Conservation (phyloP, 75 land plant genomes). For the Pinus albicaulis region DNA sequence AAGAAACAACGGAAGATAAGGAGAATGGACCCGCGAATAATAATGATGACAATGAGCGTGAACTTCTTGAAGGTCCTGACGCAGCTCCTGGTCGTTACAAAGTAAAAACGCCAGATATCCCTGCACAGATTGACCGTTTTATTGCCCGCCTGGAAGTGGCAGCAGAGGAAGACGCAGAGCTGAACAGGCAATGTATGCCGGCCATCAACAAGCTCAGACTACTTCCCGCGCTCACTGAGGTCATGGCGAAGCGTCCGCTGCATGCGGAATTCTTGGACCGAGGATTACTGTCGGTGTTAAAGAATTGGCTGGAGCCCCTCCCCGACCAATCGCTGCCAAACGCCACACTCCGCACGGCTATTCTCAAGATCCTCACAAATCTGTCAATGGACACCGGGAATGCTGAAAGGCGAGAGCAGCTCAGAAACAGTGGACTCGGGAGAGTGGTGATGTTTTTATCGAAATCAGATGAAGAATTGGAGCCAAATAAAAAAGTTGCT, state of each 20-base stretch:
- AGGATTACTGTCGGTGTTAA: constrained; percentile 19
- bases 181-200: constrained; percentile 23
- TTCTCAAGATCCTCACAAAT: neutral
- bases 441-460: neutral
- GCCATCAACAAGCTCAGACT: constrained; percentile 30
- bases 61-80: too few species aligned
- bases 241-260: constrained; percentile 24
- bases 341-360: constrained; percentile 21
- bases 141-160: neutral
- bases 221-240: constrained; percentile 14
- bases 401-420: neutral
- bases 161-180: constrained; percentile 30
- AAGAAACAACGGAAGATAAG: too few species aligned
- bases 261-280: constrained; percentile 36
- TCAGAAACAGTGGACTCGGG: neutral
- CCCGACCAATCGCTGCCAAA: constrained; percentile 37
- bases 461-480: neutral
- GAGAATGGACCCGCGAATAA: too few species aligned
- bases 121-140: too few species aligned
- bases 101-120: too few species aligned
- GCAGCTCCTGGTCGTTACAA: too few species aligned
- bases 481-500: neutral
- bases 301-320: constrained; percentile 40
- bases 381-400: neutral
- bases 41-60: too few species aligned